Evolutionary conservation across 2,329 filamentous ascomycete genomes (phyloP).

Genomic region (Mollisia scopiformis): DNA sequence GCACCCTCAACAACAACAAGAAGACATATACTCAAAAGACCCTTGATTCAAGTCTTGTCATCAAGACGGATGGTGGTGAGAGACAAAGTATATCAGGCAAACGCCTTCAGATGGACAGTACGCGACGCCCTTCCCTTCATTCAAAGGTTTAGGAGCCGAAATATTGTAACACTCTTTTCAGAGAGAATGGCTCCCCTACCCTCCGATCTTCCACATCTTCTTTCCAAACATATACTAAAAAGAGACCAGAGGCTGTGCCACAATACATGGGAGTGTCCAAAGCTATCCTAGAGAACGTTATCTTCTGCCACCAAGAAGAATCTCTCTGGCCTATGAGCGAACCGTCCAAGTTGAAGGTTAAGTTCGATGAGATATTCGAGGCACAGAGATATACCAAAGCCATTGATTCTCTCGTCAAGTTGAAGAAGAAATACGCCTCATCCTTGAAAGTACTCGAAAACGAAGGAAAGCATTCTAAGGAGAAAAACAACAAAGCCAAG

Average conservation of each 20-base stretch:
- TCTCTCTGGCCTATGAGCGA: constrained; percentile 97
- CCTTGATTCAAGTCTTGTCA: constrained; percentile 77
- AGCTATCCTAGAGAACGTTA: constrained; percentile 90
- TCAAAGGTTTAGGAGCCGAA: too few species aligned
- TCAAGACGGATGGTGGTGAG: constrained; percentile 81
- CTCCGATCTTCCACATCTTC: too few species aligned
- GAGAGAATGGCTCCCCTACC: too few species aligned
- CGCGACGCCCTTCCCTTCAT: too few species aligned
- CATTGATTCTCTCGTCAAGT: constrained; percentile 88
- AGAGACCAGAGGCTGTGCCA: constrained; percentile 81
- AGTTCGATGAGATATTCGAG: constrained; percentile 97
- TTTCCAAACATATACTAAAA: too few species aligned
- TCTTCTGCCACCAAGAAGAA: constrained; percentile 98
- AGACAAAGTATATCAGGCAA: constrained; percentile 75
- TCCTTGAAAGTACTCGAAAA: constrained; percentile 74
- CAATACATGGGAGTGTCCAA: constrained; percentile 86
- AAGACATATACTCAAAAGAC: constrained; percentile 77
- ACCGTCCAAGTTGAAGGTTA: constrained; percentile 82
- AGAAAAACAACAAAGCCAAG: constrained; percentile 83
- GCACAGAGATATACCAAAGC: constrained; percentile 96
- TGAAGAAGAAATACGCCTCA: constrained; percentile 82
- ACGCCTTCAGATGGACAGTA: constrained; percentile 81
- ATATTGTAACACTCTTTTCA: too few species aligned
- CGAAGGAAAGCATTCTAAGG: constrained; percentile 76
- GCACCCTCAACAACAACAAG: constrained; percentile 80